These are phyloP conservation scores for Eremochloa ophiuroides DNA, from an alignment of 176 grass and related monocot genomes.

Conservation along the genomic window DNA sequence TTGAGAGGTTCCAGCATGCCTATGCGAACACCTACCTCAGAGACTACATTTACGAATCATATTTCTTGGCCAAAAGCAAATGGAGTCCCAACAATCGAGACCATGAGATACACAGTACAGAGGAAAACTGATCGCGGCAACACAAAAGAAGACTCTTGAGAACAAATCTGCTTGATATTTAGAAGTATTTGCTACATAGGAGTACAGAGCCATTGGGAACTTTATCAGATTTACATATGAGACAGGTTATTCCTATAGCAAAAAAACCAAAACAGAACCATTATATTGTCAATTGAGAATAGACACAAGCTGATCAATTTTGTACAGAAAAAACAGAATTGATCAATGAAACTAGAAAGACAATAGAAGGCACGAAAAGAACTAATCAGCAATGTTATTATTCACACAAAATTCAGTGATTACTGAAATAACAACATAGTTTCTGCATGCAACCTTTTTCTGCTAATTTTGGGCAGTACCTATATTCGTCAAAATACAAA, in stretches of 20 bases:
- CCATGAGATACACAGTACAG: neutral
- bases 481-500: neutral
- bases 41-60: neutral
- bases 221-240: neutral
- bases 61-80: slow-evolving; percentile 7
- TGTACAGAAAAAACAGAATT: neutral
- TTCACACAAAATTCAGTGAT: neutral
- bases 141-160: neutral
- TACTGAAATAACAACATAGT: neutral
- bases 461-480: neutral
- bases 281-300: neutral
- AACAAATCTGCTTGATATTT: neutral
- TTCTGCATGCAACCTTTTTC: neutral
- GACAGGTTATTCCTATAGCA: neutral
- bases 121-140: neutral
- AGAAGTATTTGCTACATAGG: neutral
- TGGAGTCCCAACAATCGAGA: neutral
- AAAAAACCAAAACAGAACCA: neutral
- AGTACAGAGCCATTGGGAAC: neutral
- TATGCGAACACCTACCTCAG: neutral
- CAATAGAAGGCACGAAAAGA: neutral
- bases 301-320: slow-evolving; percentile 24
- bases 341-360: neutral
- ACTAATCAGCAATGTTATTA: neutral
- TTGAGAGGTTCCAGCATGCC: neutral